phyloP scores from a whole-genome alignment of 352 stramenopile species.

The Phytopythium helicoides region DNA sequence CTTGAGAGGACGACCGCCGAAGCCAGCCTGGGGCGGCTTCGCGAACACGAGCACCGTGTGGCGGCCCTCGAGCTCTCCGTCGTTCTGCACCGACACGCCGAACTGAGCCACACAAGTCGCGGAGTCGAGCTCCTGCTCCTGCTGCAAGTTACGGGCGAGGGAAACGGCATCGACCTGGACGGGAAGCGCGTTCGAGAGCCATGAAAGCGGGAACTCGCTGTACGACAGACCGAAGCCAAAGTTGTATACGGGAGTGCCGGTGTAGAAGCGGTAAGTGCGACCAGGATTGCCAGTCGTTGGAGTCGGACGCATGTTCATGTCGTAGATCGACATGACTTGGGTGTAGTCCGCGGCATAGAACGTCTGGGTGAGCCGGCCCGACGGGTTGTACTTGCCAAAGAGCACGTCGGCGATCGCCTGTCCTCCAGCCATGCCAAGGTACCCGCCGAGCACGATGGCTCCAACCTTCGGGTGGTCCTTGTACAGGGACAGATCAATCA shows the following conservation, averaged over 20 bases:
- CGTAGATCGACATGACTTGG: constrained; percentile 55
- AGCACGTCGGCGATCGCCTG: constrained; percentile 72
- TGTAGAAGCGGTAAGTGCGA: constrained; percentile 88
- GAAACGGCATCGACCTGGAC: constrained; percentile 8
- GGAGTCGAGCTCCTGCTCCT: neutral
- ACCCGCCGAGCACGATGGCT: constrained; percentile 64
- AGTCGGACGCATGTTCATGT: constrained; percentile 86
- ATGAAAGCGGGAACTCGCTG: constrained; percentile 58
- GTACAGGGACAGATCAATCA: constrained; percentile 68
- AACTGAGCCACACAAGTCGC: constrained; percentile 17
- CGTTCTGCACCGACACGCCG: constrained; percentile 43
- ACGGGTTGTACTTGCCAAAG: constrained; percentile 70
- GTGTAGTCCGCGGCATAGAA: constrained; percentile 61
- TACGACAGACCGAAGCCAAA: constrained; percentile 86
- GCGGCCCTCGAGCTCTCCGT: constrained; percentile 33
- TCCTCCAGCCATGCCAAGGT: constrained; percentile 64
- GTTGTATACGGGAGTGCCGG: constrained; percentile 51
- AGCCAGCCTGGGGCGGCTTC: constrained; percentile 22
- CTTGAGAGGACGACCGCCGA: constrained; percentile 32
- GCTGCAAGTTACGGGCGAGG: constrained; percentile 13
- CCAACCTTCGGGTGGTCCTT: constrained; percentile 55
- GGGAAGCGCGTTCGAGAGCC: constrained; percentile 8
- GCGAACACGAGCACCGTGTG: constrained; percentile 43
- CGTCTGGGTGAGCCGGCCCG: constrained; percentile 66
- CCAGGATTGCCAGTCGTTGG: constrained; percentile 54